A percentile compares a stretch with the other conserved stretches of the same genome.
phyloP scores from a whole-genome alignment of 352 stramenopile species.

The Phytopythium chamaehyphon region DNA sequence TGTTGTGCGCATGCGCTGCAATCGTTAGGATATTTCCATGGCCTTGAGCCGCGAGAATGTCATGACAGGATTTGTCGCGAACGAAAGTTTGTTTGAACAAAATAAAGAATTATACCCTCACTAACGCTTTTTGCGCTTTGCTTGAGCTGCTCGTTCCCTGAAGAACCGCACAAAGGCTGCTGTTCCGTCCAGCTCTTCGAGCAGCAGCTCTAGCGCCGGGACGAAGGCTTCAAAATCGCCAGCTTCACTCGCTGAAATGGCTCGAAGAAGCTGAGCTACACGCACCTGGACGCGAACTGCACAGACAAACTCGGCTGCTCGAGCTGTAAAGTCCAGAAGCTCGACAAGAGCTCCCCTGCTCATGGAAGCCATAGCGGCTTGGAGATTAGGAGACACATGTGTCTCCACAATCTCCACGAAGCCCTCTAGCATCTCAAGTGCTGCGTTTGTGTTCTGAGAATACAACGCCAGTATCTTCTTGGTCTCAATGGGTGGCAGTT shows the following conservation, averaged over 20 bases:
- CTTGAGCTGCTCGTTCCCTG: constrained; percentile 11
- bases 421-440: constrained; percentile 69
- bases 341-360: constrained; percentile 55
- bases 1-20: no score
- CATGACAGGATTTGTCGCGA: no score
- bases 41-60: no score
- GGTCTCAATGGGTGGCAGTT: constrained; percentile 57
- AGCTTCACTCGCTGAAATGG: constrained; percentile 44
- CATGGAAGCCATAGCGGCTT: constrained; percentile 22
- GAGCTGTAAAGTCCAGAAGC: constrained; percentile 59
- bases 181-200: constrained; percentile 20
- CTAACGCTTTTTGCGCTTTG: constrained; percentile 5
- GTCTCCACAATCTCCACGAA: constrained; percentile 51
- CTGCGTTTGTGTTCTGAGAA: constrained; percentile 48
- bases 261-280: constrained; percentile 52
- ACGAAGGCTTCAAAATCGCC: constrained; percentile 31
- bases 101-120: no score
- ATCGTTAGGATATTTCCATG: no score
- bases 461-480: constrained; percentile 50
- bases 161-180: constrained; percentile 27
- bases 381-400: constrained; percentile 47
- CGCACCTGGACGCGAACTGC: constrained; percentile 60
- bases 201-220: constrained; percentile 17
- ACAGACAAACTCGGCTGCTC: constrained; percentile 69
- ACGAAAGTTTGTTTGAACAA: no score